Evolutionary conservation across 2,329 filamentous ascomycete genomes (phyloP), one percentile per base, ranked within the genome.

Genomic region (Metarhizium guizhouense): DNA sequence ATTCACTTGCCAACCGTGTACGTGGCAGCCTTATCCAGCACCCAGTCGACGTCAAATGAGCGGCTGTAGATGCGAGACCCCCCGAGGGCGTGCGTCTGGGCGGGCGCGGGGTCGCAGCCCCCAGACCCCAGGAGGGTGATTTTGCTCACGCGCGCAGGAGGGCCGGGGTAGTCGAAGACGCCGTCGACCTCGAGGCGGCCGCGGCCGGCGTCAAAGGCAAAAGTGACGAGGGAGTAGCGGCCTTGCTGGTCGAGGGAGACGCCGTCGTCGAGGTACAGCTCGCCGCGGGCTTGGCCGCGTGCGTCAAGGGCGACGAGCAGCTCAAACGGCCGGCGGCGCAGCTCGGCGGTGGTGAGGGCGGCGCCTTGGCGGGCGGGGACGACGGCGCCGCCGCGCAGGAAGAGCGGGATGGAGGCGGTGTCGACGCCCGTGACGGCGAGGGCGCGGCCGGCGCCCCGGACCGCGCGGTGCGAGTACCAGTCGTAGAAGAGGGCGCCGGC

Each of bases 191-290:
- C 70, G 29, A 88, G 74, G 55, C 71, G 70, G 38, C 80, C 79
- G 3, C 76, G 4, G 1, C 3, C 25, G 25, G 25, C 66, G 49
- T 76, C 70, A 65, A 83, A 92, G 8, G 66, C 62, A 61, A 92
- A 88, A 14, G 72, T 68, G 53, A 91, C 75, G 55, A 62, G 56
- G 78, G 72, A 6, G 77, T 82, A n/a, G 75, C 80, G 5, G 63
- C 67, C 10, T 11, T 70, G 59, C 68, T 88, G 87, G 57, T 80
- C 72, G 52, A 92, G 62, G 30, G 79, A 84, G 57, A 84, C 83
- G 8, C 90, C 90, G 58, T 95, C 89, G 61, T 94, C 90, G 5
- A 94, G 72, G 67, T 92, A 94, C 56, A 94, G 73, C 53, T 76
- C 74, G 0, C 90, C 90, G 1, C 65, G 68, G 0, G 90, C 90